A percentile compares a stretch with the other conserved stretches of the same genome.
Evolutionary conservation across 2,329 filamentous ascomycete genomes (phyloP).

Genomic region (Ceratocystis lukuohia): DNA sequence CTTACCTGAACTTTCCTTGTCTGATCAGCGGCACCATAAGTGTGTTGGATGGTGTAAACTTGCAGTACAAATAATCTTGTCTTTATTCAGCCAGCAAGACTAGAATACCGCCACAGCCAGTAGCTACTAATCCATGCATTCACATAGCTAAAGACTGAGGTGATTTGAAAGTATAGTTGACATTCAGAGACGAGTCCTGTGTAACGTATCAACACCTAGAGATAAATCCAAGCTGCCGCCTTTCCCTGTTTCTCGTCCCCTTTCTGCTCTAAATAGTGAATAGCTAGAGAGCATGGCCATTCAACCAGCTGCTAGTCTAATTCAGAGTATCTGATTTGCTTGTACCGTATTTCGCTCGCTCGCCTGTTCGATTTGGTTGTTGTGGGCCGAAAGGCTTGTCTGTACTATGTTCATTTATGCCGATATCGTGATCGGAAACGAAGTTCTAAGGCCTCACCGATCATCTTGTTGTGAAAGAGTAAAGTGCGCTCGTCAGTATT

Average conservation of each 20-base stretch:
- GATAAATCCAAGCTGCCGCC: neutral
- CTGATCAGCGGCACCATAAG: neutral
- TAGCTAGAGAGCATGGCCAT: neutral
- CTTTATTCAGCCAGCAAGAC: too few relatives aligned
- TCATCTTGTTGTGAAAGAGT: neutral
- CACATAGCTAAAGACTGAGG: neutral
- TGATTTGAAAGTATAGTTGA: neutral
- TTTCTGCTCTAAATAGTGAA: neutral
- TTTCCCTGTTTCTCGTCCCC: slow-evolving; percentile 3
- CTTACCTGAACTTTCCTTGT: neutral
- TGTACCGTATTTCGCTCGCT: slow-evolving; percentile 8
- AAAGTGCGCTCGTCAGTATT: neutral
- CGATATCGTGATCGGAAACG: neutral
- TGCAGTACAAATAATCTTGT: too few relatives aligned
- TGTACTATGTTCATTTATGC: neutral
- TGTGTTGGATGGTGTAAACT: neutral
- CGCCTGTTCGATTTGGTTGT: neutral
- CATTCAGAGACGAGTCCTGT: neutral
- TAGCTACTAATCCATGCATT: neutral
- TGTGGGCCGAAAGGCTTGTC: neutral
- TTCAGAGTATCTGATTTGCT: slow-evolving; percentile 1
- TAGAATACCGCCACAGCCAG: too few relatives aligned
- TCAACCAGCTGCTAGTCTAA: neutral
- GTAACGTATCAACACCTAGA: neutral
- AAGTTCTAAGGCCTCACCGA: neutral